phyloP scores from a whole-genome alignment of 2,329 filamentous ascomycete genomes.

The Onygenales sp. region DNA sequence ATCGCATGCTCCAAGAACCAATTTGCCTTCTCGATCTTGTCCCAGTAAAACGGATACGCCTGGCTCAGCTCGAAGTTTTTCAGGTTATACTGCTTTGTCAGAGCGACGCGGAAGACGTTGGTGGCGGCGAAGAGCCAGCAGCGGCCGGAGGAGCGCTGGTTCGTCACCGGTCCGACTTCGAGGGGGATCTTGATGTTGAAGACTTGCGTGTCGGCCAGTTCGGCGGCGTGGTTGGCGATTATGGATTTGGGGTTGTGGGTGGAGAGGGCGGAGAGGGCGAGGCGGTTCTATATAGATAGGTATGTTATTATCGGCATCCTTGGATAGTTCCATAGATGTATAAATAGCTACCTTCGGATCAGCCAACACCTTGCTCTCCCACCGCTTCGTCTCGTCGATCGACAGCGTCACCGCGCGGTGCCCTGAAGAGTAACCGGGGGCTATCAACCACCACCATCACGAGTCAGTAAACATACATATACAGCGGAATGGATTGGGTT shows the following conservation, averaged over 20 bases:
- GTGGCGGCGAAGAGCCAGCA: slow-evolving; percentile 91
- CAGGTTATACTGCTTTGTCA: slow-evolving; percentile 75
- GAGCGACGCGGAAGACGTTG: slow-evolving; percentile 82
- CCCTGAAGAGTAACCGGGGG: slow-evolving; percentile 12
- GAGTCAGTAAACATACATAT: no score
- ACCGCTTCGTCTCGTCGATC: slow-evolving; percentile 15
- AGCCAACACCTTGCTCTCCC: slow-evolving; percentile 18
- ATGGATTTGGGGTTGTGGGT: slow-evolving; percentile 56
- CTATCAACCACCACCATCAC: slow-evolving; percentile 1
- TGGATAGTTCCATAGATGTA: background rate
- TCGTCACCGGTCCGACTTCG: slow-evolving; percentile 75
- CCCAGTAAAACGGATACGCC: slow-evolving; percentile 83
- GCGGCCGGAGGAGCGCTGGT: slow-evolving; percentile 69
- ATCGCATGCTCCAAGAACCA: slow-evolving; percentile 81
- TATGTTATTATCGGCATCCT: background rate
- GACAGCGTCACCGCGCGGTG: slow-evolving; percentile 11
- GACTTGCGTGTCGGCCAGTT: slow-evolving; percentile 62
- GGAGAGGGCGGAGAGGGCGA: slow-evolving; percentile 66
- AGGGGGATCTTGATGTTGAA: slow-evolving; percentile 78
- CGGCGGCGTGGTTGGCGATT: slow-evolving; percentile 53
- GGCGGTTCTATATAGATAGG: slow-evolving; percentile 45
- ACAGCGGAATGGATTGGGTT: background rate
- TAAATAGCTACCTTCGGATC: slow-evolving; percentile 17
- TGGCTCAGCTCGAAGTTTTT: slow-evolving; percentile 78
- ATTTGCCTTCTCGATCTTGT: slow-evolving; percentile 86